Evolutionary conservation across 75 land plant species (phyloP).

Genomic region (Gnetum montanum): DNA sequence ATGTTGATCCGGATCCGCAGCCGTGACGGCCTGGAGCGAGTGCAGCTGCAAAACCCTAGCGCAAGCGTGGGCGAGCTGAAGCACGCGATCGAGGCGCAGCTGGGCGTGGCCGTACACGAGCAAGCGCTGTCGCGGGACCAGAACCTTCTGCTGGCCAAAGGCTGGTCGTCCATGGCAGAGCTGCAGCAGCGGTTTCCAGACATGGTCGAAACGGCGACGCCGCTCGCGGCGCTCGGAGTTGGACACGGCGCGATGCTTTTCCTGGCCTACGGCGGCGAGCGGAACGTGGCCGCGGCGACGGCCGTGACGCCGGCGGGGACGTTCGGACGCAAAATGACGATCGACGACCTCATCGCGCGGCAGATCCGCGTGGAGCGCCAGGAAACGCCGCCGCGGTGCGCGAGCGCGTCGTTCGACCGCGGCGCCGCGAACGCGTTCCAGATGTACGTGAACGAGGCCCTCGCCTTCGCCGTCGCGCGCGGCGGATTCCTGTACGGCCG

Average conservation of each 20-base stretch:
- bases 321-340: constrained; percentile 92
- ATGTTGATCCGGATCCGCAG: constrained; percentile 90
- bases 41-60: constrained; percentile 34
- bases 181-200: constrained; percentile 31
- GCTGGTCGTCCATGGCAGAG: constrained; percentile 11
- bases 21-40: constrained; percentile 87
- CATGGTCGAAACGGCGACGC: constrained; percentile 32
- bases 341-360: constrained; percentile 86
- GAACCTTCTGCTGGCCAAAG: constrained; percentile 59
- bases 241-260: constrained; percentile 67
- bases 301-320: constrained; percentile 58
- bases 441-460: constrained; percentile 70
- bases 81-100: constrained; percentile 53
- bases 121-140: constrained; percentile 71
- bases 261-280: constrained; percentile 54
- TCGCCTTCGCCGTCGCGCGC: constrained; percentile 78
- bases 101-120: constrained; percentile 45
- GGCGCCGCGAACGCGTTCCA: constrained; percentile 84
- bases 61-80: constrained; percentile 54
- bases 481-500: constrained; percentile 87
- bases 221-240: constrained; percentile 45
- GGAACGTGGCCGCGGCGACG: constrained; percentile 27
- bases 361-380: constrained; percentile 87
- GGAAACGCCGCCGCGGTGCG: constrained; percentile 66
- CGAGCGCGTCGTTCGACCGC: constrained; percentile 77